A percentile compares a stretch with the other conserved stretches of the same genome.
These are phyloP conservation scores for Rosa hybrid DNA, from an alignment of 331 rosid species.

Conservation along the genomic window DNA sequence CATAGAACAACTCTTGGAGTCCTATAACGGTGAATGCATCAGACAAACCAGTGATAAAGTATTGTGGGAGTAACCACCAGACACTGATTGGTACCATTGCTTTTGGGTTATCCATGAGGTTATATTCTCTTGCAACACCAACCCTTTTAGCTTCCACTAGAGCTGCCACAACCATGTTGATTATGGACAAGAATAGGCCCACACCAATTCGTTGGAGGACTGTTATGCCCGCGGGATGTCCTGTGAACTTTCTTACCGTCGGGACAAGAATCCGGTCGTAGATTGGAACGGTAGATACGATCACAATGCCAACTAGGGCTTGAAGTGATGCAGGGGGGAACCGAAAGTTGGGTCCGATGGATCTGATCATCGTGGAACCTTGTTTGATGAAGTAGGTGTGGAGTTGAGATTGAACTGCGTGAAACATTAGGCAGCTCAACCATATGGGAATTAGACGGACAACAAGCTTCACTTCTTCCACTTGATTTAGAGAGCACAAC, in stretches of 20 bases:
- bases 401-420: constrained; percentile 39
- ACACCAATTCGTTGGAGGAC: constrained; percentile 51
- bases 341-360: constrained; percentile 42
- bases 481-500: constrained; percentile 30
- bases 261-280: constrained; percentile 54
- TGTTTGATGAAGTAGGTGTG: constrained; percentile 57
- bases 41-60: constrained; percentile 39
- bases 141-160: constrained; percentile 47
- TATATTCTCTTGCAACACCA: constrained; percentile 9
- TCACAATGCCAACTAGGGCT: constrained; percentile 35
- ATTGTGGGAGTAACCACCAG: constrained; percentile 65
- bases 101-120: constrained; percentile 38
- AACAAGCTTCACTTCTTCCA: constrained; percentile 62
- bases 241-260: constrained; percentile 29
- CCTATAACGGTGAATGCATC: constrained; percentile 50
- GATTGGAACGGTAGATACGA: constrained; percentile 34
- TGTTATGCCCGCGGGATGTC: constrained; percentile 47
- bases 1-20: constrained; percentile 57
- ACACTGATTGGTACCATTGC: constrained; percentile 43
- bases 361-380: constrained; percentile 48
- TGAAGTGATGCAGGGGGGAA: constrained; percentile 57
- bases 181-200: constrained; percentile 42
- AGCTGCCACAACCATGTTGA: constrained; percentile 48
- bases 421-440: constrained; percentile 48
- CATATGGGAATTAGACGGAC: constrained; percentile 61